Percentiles rank a stretch among this genome's conserved stretches.
Conservation (phyloP, 345 rosid genomes). For the Clarkia xantiana region DNA sequence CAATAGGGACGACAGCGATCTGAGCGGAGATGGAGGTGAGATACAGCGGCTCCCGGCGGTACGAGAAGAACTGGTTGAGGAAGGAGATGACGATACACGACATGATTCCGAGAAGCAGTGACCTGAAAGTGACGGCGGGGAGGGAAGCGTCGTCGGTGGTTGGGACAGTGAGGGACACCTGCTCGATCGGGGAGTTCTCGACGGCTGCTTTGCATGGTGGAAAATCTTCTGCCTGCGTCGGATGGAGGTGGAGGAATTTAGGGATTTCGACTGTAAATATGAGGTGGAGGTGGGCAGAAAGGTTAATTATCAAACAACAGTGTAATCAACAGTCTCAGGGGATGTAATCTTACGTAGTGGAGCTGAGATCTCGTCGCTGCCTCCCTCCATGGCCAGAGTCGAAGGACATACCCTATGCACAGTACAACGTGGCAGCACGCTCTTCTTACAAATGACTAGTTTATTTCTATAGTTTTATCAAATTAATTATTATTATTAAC, state of each 20-base stretch:
- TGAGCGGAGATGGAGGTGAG: constrained; percentile 52
- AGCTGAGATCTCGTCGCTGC: constrained; percentile 10
- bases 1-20: constrained; percentile 52
- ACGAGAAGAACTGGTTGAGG: constrained; percentile 69
- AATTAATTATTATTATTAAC: too few species aligned
- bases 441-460: too few species aligned
- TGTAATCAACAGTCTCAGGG: too few species aligned
- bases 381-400: too few species aligned
- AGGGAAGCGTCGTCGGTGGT: constrained; percentile 34
- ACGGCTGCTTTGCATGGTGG: neutral
- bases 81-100: constrained; percentile 57
- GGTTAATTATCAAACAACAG: too few species aligned
- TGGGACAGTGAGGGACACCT: constrained; percentile 56
- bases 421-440: too few species aligned
- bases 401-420: too few species aligned
- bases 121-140: constrained; percentile 40
- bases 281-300: too few species aligned
- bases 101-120: constrained; percentile 33
- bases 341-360: constrained; percentile 39
- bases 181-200: constrained; percentile 45
- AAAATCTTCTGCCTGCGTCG: neutral
- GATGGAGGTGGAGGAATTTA: neutral
- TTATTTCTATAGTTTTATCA: too few species aligned
- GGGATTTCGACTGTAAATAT: too few species aligned
- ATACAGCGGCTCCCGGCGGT: constrained; percentile 54